Evolutionary conservation across 2,329 filamentous ascomycete genomes (phyloP).

Genomic region (Trichophyton benhamiae): DNA sequence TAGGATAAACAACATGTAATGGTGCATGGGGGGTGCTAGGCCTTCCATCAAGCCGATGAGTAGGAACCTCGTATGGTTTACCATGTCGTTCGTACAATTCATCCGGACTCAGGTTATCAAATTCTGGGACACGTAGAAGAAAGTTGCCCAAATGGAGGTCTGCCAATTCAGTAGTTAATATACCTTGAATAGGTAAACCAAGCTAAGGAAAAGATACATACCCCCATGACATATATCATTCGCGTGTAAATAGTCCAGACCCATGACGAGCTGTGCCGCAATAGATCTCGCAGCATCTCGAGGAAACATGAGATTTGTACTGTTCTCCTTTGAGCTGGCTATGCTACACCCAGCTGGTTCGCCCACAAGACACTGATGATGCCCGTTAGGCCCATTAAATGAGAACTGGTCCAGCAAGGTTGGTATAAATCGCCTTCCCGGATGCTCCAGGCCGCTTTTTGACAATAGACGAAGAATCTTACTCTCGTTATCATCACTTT

Average conservation of each 20-base stretch:
- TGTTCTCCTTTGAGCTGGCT: constrained; percentile 13
- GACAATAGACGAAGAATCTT: constrained; percentile 8
- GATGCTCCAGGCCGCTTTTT: constrained; percentile 1
- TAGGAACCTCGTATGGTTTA: constrained; percentile 14
- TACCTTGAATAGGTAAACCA: background rate
- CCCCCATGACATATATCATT: constrained; percentile 17
- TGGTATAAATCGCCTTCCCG: constrained; percentile 8
- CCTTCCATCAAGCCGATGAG: constrained; percentile 15
- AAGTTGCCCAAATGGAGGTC: constrained; percentile 15
- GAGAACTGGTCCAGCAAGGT: constrained; percentile 10
- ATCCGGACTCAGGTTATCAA: constrained; percentile 13
- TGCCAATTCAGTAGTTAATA: constrained; percentile 9
- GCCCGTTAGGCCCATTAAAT: constrained; percentile 13
- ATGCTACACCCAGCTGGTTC: constrained; percentile 12
- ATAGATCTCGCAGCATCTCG: constrained; percentile 15
- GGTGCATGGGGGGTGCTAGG: constrained; percentile 15
- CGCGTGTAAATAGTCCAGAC: constrained; percentile 14
- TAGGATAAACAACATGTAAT: constrained; percentile 13
- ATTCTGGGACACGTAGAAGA: constrained; percentile 13
- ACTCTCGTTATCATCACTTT: constrained; percentile 7
- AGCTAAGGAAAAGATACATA: constrained; percentile 4
- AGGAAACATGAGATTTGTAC: constrained; percentile 16
- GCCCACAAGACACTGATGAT: constrained; percentile 12
- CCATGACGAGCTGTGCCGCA: constrained; percentile 15
- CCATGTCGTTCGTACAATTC: constrained; percentile 16